These are phyloP conservation scores for Orychophragmus violaceus DNA, from an alignment of 345 rosid genomes.

Conservation along the genomic window DNA sequence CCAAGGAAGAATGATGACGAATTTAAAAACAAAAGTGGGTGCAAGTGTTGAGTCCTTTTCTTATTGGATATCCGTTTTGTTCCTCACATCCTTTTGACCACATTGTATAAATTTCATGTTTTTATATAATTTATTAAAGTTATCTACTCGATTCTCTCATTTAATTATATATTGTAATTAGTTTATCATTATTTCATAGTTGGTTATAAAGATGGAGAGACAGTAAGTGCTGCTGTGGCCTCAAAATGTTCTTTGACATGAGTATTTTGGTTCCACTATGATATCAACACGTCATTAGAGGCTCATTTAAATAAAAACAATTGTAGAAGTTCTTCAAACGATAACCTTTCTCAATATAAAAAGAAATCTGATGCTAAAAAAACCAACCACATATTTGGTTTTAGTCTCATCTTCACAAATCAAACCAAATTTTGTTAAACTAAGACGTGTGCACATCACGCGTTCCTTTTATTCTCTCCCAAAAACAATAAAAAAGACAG, in stretches of 20 bases:
- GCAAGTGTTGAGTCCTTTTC: conserved; percentile 33
- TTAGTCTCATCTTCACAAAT: no score
- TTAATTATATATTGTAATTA: background rate
- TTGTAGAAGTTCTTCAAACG: no score
- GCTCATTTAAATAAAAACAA: no score
- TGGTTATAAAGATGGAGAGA: background rate
- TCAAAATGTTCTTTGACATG: background rate
- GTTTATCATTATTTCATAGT: background rate
- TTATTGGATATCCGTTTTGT: background rate
- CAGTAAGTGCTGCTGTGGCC: background rate
- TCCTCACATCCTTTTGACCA: conserved; percentile 5
- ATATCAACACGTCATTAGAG: background rate
- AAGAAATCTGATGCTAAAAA: no score
- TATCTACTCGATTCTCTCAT: background rate
- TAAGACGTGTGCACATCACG: no score
- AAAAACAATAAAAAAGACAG: no score
- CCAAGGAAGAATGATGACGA: conserved; percentile 33
- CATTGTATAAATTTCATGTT: background rate
- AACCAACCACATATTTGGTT: no score
- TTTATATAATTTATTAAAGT: background rate
- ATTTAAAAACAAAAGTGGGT: conserved; percentile 29
- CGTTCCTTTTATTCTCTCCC: no score
- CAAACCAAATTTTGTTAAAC: no score
- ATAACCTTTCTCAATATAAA: no score
- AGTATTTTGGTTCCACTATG: background rate